Conservation (phyloP, 2,329 filamentous ascomycete species). For the Didymella keratinophila region DNA sequence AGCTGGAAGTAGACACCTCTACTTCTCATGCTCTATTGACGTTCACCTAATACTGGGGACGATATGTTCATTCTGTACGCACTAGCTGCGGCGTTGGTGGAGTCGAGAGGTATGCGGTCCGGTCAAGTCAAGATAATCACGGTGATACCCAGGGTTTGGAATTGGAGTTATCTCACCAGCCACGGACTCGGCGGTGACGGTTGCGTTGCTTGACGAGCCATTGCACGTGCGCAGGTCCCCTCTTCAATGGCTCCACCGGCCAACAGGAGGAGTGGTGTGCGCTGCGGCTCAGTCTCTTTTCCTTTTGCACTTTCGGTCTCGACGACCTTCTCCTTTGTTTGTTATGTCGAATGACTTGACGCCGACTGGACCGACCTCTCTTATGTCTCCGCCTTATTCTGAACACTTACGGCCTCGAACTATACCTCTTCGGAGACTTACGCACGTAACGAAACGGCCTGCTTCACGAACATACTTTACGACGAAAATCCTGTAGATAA, state of each 20-base stretch:
- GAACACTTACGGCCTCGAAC: neutral
- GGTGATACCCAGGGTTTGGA: slow-evolving; percentile 23
- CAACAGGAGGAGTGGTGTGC: slow-evolving; percentile 10
- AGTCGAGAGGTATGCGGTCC: slow-evolving; percentile 20
- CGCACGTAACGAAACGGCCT: slow-evolving; percentile 7
- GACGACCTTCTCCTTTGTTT: slow-evolving; percentile 16
- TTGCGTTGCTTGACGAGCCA: slow-evolving; percentile 19
- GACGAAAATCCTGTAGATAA: slow-evolving; percentile 28
- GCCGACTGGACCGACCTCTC: slow-evolving; percentile 22
- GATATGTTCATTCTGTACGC: slow-evolving; percentile 13
- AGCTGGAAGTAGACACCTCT: slow-evolving; percentile 37
- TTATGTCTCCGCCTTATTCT: slow-evolving; percentile 19
- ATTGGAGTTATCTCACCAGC: slow-evolving; percentile 24
- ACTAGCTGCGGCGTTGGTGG: slow-evolving; percentile 21
- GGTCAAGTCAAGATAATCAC: slow-evolving; percentile 23
- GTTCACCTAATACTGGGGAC: neutral
- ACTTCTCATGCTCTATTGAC: neutral
- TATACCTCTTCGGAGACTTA: neutral
- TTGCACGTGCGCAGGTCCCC: slow-evolving; percentile 31
- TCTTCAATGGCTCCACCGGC: slow-evolving; percentile 32
- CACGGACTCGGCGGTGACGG: slow-evolving; percentile 18
- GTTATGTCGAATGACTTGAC: slow-evolving; percentile 19
- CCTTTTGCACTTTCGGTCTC: slow-evolving; percentile 4
- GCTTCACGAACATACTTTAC: slow-evolving; percentile 27
- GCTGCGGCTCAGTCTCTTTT: slow-evolving; percentile 16